These are phyloP conservation scores for Mesembryanthemum crystallinum DNA, from an alignment of 148 eudicot genomes.

Conservation along the genomic window DNA sequence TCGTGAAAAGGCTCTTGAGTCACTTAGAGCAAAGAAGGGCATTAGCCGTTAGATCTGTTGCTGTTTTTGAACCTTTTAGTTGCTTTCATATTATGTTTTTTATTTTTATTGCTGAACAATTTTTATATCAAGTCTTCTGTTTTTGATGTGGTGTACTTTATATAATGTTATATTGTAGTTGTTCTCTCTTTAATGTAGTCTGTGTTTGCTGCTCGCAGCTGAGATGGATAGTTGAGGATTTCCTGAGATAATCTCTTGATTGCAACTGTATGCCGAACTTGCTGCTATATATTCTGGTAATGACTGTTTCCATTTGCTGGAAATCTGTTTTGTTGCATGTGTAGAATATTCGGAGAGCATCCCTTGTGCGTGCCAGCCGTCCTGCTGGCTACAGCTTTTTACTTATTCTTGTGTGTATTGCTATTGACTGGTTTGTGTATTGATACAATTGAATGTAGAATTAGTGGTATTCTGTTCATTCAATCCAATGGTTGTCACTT, in stretches of 20 bases:
- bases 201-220: slow-evolving; percentile 96
- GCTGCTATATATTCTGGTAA: slow-evolving; percentile 83
- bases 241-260: slow-evolving; percentile 79
- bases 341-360: slow-evolving; percentile 21
- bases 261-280: slow-evolving; percentile 71
- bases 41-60: slow-evolving; percentile 46
- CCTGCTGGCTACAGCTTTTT: slow-evolving; percentile 1
- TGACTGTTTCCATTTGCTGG: slow-evolving; percentile 57
- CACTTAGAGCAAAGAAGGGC: slow-evolving; percentile 90
- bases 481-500: slow-evolving; percentile 16
- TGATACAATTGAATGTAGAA: background rate
- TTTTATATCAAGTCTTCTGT: slow-evolving; percentile 17
- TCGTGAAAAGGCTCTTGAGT: slow-evolving; percentile 89
- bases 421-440: slow-evolving; percentile 2
- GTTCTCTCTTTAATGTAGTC: slow-evolving; percentile 62
- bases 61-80: slow-evolving; percentile 28
- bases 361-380: slow-evolving; percentile 15
- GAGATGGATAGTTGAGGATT: slow-evolving; percentile 84
- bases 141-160: slow-evolving; percentile 42
- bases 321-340: slow-evolving; percentile 35
- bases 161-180: slow-evolving; percentile 33
- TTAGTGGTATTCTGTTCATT: slow-evolving; percentile 12
- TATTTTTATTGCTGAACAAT: slow-evolving; percentile 26
- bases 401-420: slow-evolving; percentile 14
- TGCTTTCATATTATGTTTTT: slow-evolving; percentile 26